Percentiles rank a stretch among this genome's conserved stretches.
Conservation (phyloP, 1,284 basidiomycete genomes). For the Phylloporus sp. region DNA sequence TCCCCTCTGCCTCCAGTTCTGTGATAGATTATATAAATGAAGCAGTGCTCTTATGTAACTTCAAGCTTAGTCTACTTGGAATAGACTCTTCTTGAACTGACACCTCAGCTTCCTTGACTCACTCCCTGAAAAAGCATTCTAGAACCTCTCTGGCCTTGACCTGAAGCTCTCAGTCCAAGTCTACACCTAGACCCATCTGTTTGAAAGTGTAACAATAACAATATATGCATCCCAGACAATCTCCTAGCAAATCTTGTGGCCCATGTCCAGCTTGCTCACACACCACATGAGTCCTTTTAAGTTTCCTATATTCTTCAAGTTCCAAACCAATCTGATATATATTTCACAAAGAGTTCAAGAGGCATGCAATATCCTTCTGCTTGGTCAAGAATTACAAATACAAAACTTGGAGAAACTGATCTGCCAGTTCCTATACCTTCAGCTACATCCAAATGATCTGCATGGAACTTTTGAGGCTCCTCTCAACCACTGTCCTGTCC, state of each 20-base stretch:
- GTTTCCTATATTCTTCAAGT: too few relatives aligned
- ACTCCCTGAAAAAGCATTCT: too few relatives aligned
- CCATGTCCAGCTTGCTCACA: not conserved
- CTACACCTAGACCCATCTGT: too few relatives aligned
- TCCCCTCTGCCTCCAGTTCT: too few relatives aligned
- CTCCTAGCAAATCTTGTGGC: not conserved
- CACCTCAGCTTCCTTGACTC: too few relatives aligned
- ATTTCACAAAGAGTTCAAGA: not conserved
- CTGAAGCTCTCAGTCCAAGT: too few relatives aligned
- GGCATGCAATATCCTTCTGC: not conserved
- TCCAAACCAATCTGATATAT: not conserved
- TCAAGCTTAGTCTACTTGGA: too few relatives aligned
- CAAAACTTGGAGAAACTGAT: not conserved
- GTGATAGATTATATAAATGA: too few relatives aligned
- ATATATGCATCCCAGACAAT: not conserved
- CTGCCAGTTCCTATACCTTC: not conserved
- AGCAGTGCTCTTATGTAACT: too few relatives aligned
- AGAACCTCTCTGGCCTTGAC: too few relatives aligned
- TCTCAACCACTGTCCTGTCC: not conserved
- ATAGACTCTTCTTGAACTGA: too few relatives aligned
- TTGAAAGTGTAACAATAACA: too few relatives aligned
- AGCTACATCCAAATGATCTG: not conserved
- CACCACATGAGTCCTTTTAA: not conserved
- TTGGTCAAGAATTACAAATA: not conserved
- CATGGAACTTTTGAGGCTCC: not conserved